phyloP scores from a whole-genome alignment of 2,329 filamentous ascomycete genomes.

The Aspergillus ustus region DNA sequence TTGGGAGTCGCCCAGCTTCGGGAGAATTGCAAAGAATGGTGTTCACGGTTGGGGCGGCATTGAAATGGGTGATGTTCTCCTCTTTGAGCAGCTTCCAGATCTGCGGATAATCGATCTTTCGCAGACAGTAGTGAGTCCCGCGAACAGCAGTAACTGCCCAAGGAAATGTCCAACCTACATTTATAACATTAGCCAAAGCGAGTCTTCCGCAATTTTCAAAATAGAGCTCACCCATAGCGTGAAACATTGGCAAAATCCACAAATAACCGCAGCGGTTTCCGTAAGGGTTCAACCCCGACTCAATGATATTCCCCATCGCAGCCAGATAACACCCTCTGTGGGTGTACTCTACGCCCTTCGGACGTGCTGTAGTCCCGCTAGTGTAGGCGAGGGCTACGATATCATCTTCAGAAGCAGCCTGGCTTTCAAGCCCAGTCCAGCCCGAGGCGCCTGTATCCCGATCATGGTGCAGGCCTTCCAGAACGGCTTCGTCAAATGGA shows the following conservation, averaged over 20 bases:
- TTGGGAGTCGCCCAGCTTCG: constrained; percentile 71
- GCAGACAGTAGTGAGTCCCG: constrained; percentile 91
- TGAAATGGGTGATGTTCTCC: constrained; percentile 91
- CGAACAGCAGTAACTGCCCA: constrained; percentile 92
- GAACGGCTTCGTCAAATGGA: constrained; percentile 80
- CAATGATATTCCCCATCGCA: constrained; percentile 81
- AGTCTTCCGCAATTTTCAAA: neutral
- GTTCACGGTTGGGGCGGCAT: constrained; percentile 94
- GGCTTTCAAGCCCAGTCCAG: constrained; percentile 76
- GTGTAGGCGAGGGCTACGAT: constrained; percentile 91
- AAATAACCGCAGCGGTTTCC: constrained; percentile 77
- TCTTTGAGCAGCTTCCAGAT: constrained; percentile 90
- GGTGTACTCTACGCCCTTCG: constrained; percentile 92
- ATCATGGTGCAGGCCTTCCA: constrained; percentile 79
- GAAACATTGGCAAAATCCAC: constrained; percentile 91
- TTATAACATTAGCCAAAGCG: neutral
- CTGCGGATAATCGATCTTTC: constrained; percentile 91
- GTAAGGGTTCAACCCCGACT: constrained; percentile 78
- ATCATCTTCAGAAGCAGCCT: constrained; percentile 75
- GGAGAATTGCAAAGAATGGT: constrained; percentile 83
- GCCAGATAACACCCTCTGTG: constrained; percentile 88
- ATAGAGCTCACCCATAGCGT: constrained; percentile 56
- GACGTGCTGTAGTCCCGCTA: constrained; percentile 85
- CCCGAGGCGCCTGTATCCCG: constrained; percentile 66
- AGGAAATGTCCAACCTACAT: constrained; percentile 75